Conservation (phyloP, 495 filamentous ascomycete species). For the Lepraria neglecta region DNA sequence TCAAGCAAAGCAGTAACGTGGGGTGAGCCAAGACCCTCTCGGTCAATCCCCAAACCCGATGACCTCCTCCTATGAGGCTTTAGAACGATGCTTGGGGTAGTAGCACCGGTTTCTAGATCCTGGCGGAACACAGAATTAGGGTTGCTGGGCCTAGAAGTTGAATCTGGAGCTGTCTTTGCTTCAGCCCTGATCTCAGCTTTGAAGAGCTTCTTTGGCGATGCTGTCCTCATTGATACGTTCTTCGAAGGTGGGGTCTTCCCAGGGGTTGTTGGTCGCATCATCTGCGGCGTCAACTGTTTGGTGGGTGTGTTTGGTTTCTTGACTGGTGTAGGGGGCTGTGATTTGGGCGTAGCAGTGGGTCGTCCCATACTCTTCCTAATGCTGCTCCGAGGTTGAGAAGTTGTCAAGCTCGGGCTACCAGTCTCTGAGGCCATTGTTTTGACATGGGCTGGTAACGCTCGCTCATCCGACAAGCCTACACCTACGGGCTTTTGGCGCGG, state of each 20-base stretch:
- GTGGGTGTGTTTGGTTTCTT: constrained; percentile 46
- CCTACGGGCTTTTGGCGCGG: constrained; percentile 24
- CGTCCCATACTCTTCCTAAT: constrained; percentile 46
- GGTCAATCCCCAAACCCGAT: constrained; percentile 70
- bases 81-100: constrained; percentile 57
- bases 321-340: constrained; percentile 34
- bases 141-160: constrained; percentile 35
- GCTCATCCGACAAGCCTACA: constrained; percentile 24
- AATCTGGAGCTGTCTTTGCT: constrained; percentile 25
- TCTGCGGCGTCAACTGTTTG: constrained; percentile 49
- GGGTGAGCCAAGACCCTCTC: constrained; percentile 71
- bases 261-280: constrained; percentile 46
- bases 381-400: constrained; percentile 44
- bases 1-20: constrained; percentile 67
- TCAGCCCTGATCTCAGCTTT: constrained; percentile 39
- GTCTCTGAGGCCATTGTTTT: constrained; percentile 47
- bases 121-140: constrained; percentile 32
- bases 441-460: constrained; percentile 21
- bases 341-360: constrained; percentile 43
- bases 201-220: constrained; percentile 52
- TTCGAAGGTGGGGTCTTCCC: constrained; percentile 47
- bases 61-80: constrained; percentile 57
- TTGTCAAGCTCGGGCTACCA: constrained; percentile 53
- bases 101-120: constrained; percentile 50
- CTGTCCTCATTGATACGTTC: constrained; percentile 40